phyloP scores from a whole-genome alignment of 805 yeast species.

The Monosporozyma solicola region DNA sequence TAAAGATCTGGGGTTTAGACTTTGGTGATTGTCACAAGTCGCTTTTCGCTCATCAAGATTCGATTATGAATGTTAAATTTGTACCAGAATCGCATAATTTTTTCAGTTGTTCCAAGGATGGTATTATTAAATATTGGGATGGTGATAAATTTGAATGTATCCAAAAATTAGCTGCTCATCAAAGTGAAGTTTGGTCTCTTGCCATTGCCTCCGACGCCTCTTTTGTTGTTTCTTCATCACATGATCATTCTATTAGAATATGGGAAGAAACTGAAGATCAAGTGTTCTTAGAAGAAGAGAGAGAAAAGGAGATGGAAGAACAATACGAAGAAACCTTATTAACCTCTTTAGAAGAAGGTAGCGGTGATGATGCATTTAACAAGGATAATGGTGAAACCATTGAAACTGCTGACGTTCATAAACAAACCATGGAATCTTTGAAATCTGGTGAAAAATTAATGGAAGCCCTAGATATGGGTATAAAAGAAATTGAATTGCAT shows the following conservation, averaged over 20 bases:
- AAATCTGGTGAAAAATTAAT: slow-evolving; percentile 89
- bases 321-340: slow-evolving; percentile 74
- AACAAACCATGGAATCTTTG: slow-evolving; percentile 82
- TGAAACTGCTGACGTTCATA: slow-evolving; percentile 57
- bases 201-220: slow-evolving; percentile 68
- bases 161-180: slow-evolving; percentile 80
- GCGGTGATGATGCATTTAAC: slow-evolving; percentile 34
- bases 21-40: slow-evolving; percentile 98
- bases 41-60: slow-evolving; percentile 92
- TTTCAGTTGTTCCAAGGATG: slow-evolving; percentile 86
- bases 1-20: slow-evolving; percentile 97
- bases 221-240: slow-evolving; percentile 73
- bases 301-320: slow-evolving; percentile 93
- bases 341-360: slow-evolving; percentile 55
- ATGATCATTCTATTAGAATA: slow-evolving; percentile 86
- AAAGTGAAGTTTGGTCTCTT: slow-evolving; percentile 88
- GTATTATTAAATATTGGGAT: slow-evolving; percentile 91
- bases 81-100: slow-evolving; percentile 82
- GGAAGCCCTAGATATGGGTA: slow-evolving; percentile 85
- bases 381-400: slow-evolving; percentile 36
- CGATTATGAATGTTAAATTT: slow-evolving; percentile 81
- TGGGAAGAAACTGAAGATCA: slow-evolving; percentile 94
- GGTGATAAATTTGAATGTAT: slow-evolving; percentile 94
- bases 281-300: slow-evolving; percentile 93
- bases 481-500: slow-evolving; percentile 52